Evolutionary conservation across 805 yeast genomes (phyloP).

Genomic region (Cyberlindnera suaveolens): DNA sequence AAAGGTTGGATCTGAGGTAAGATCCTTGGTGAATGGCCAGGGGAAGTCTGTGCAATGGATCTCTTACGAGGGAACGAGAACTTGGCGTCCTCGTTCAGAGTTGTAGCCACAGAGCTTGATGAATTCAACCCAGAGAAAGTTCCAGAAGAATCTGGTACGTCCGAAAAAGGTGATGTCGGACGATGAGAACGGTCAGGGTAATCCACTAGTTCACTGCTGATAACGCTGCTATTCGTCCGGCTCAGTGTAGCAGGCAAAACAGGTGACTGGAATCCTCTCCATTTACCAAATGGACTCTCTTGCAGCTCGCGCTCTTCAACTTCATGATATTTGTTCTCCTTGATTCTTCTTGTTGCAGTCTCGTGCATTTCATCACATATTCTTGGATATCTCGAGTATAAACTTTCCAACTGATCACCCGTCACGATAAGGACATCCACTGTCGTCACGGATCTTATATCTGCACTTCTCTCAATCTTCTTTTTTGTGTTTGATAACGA

Average conservation of each 20-base stretch:
- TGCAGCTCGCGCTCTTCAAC: conserved; percentile 4
- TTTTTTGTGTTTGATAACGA: conserved; percentile 29
- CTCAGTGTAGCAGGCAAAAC: neutral
- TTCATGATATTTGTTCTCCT: conserved; percentile 22
- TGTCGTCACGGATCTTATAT: conserved; percentile 53
- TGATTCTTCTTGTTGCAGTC: conserved; percentile 50
- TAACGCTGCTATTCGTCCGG: neutral
- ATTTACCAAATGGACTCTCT: conserved; percentile 19
- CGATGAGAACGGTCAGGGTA: conserved; percentile 1
- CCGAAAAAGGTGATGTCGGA: conserved; percentile 5
- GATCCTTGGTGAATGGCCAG: conserved; percentile 9
- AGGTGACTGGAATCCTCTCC: conserved; percentile 18
- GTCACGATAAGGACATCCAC: conserved; percentile 57
- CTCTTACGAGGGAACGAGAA: conserved; percentile 7
- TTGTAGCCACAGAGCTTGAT: neutral
- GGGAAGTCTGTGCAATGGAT: conserved; percentile 8
- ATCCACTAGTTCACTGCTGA: neutral
- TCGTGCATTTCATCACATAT: conserved; percentile 52
- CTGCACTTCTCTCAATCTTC: conserved; percentile 44
- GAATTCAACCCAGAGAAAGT: neutral
- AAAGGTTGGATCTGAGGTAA: conserved; percentile 11
- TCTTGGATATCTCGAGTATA: conserved; percentile 53
- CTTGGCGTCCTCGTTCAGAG: conserved; percentile 3
- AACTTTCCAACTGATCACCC: conserved; percentile 44
- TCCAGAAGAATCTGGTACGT: neutral